phyloP scores from a whole-genome alignment of 2,329 filamentous ascomycete species.

The Torrubiella hemipterigena region DNA sequence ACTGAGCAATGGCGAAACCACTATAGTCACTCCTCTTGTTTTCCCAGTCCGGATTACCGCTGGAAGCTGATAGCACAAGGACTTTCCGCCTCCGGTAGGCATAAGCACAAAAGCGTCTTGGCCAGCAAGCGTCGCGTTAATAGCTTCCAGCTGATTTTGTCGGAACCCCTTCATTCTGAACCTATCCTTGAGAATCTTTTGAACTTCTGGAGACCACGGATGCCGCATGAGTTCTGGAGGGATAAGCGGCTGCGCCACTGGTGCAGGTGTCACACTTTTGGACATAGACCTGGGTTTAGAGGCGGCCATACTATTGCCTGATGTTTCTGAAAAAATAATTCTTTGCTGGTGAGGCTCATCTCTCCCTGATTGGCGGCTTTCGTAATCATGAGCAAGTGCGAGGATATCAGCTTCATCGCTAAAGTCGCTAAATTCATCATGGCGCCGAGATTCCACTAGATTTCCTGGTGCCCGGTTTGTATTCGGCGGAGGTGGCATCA shows the following conservation, averaged over 20 bases:
- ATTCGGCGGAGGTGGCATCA: slow-evolving; percentile 6
- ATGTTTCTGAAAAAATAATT: slow-evolving; percentile 32
- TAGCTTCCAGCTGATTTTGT: slow-evolving; percentile 84
- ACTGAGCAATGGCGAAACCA: slow-evolving; percentile 89
- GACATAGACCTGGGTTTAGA: slow-evolving; percentile 18
- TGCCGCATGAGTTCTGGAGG: slow-evolving; percentile 47
- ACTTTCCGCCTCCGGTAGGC: slow-evolving; percentile 96
- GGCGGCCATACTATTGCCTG: slow-evolving; percentile 27
- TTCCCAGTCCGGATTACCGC: slow-evolving; percentile 71
- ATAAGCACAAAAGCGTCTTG: slow-evolving; percentile 92
- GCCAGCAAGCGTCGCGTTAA: slow-evolving; percentile 80
- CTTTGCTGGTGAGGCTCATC: slow-evolving; percentile 16
- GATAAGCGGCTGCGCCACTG: slow-evolving; percentile 20
- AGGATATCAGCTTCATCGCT: slow-evolving; percentile 40
- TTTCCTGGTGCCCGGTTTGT: slow-evolving; percentile 2
- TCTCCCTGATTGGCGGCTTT: slow-evolving; percentile 23
- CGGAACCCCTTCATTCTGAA: slow-evolving; percentile 84
- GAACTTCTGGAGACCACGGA: slow-evolving; percentile 80
- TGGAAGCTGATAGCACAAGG: slow-evolving; percentile 89
- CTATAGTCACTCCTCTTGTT: slow-evolving; percentile 78
- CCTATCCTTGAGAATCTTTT: slow-evolving; percentile 63
- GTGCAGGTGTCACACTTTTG: slow-evolving; percentile 18
- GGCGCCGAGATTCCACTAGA: slow-evolving; percentile 9
- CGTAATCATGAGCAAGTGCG: slow-evolving; percentile 37
- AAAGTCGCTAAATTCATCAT: slow-evolving; percentile 32